Percentiles rank a stretch among this genome's conserved stretches.
These are phyloP conservation scores for Eragrostis curvula DNA, from an alignment of 176 grass and related monocot species.

Conservation along the genomic window DNA sequence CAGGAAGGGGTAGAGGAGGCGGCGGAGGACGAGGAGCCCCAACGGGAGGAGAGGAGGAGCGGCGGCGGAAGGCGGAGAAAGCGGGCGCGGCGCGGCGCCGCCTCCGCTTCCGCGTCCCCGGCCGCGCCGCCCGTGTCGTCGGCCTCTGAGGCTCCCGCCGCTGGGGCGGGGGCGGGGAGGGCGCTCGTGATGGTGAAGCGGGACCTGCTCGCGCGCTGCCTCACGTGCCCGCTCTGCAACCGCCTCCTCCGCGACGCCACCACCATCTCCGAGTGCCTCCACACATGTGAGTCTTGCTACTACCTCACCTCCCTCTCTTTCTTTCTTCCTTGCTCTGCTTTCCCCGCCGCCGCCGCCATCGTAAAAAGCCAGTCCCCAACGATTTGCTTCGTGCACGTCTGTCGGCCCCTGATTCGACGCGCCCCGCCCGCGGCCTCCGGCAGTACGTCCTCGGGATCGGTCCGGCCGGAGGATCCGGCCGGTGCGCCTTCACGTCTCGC, in stretches of 20 bases:
- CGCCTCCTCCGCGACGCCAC: slow-evolving; percentile 82
- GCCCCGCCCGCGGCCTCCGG: not conserved
- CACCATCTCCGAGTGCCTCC: slow-evolving; percentile 87
- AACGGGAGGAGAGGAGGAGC: not conserved
- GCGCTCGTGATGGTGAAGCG: slow-evolving; percentile 64
- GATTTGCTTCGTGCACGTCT: not conserved
- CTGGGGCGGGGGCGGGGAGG: not conserved
- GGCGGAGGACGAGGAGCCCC: not conserved
- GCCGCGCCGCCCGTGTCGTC: too few relatives aligned
- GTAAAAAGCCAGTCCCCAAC: not conserved
- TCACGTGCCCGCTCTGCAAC: slow-evolving; percentile 77
- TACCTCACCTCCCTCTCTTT: too few relatives aligned
- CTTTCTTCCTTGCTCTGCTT: not conserved
- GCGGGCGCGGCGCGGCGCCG: slow-evolving; percentile 10
- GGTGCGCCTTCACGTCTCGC: slow-evolving; percentile 7
- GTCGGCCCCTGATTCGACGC: not conserved
- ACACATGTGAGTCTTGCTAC: slow-evolving; percentile 57
- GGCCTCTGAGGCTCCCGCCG: not conserved
- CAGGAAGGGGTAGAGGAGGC: not conserved
- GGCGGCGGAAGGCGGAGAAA: slow-evolving; percentile 15
- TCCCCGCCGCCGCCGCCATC: not conserved
- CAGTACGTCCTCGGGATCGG: not conserved
- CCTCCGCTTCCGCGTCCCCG: not conserved
- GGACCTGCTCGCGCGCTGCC: slow-evolving; percentile 52
- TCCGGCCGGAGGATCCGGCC: not conserved